Base-by-base conservation (phyloP, 1,284 basidiomycete species). In the Ustilago nuda region DNA sequence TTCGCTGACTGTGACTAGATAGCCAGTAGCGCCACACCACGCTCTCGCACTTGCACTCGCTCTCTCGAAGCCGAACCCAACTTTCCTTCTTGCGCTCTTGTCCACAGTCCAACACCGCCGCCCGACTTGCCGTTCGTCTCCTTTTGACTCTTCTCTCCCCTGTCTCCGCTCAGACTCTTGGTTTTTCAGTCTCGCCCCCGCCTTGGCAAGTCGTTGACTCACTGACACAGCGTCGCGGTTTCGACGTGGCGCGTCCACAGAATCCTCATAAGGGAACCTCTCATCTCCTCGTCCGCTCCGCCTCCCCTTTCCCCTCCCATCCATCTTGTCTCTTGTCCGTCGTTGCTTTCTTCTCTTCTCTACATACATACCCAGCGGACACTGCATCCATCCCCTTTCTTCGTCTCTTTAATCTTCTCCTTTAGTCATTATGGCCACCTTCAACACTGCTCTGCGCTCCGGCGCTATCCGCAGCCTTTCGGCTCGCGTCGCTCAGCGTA, bases 371-470 rank as follows among this genome's bases (percentile, higher is more conserved):
- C 63, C 70, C 51, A 35, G 43, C 41, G 65, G 57, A 66, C 59
- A 41, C 50, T 46, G 51, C 46, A 33, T 19, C 27, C 37, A 13
- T 23, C n/a, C 39, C 23, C 32, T 33, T 56, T 39, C 32, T 33
- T 33, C 53, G 19, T 56, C 61, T 36, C 32, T 60, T 4, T 35
- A 45, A 57, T 57, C n/a, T 27, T 48, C 32, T 48, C 17, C 32
- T 9, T 17, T 32, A 35, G 37, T 61, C 64, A 68, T 35, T 32
- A 76, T 76, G 74, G 65, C 70, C 46, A 63, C 74, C 53, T 70
- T 76, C 66, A 72, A 72, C 69, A 70, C 69, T 56, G 65, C 70
- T 54, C 60, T 76, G 30, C 70, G 74, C 66, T 72, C 74, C 61
- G 70, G 74, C 61, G 70, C 66, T n/a, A 66, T 71, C 45, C 74